Conservation (phyloP, 208 protist species). For the Herpetomonas samuelpessoai region DNA sequence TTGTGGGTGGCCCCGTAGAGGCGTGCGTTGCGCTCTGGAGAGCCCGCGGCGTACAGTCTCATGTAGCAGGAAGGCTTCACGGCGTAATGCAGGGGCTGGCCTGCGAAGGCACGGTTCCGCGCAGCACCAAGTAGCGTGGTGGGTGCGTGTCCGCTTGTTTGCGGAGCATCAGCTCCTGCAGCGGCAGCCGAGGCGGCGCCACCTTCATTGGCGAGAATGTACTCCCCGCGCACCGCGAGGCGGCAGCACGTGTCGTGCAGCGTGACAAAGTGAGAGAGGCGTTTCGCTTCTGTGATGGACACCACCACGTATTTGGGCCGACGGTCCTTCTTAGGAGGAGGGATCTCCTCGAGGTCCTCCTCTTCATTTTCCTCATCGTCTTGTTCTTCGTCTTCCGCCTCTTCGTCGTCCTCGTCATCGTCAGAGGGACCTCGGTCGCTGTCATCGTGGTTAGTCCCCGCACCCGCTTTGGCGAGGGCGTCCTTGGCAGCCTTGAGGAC, state of each 20-base stretch:
- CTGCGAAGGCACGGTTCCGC: slow-evolving; percentile 71
- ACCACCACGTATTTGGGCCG: slow-evolving; percentile 81
- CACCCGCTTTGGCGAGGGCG: slow-evolving; percentile 27
- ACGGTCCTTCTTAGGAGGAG: slow-evolving; percentile 26
- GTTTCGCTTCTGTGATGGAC: slow-evolving; percentile 64
- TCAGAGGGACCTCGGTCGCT: slow-evolving; percentile 28
- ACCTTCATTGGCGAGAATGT: slow-evolving; percentile 26
- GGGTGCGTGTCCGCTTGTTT: too few species aligned
- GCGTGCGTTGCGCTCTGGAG: slow-evolving; percentile 40
- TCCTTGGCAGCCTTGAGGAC: slow-evolving; percentile 41
- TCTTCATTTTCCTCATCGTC: slow-evolving; percentile 51
- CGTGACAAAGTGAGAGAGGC: slow-evolving; percentile 84
- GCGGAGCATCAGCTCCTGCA: neutral
- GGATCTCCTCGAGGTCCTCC: slow-evolving; percentile 36
- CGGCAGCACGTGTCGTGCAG: slow-evolving; percentile 73
- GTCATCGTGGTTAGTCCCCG: slow-evolving; percentile 15
- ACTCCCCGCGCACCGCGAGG: slow-evolving; percentile 75
- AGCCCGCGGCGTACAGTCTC: slow-evolving; percentile 43
- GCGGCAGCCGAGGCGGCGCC: neutral
- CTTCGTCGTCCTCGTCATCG: slow-evolving; percentile 48
- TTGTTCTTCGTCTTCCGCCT: slow-evolving; percentile 50
- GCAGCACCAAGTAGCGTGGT: slow-evolving; percentile 21
- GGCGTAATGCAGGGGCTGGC: slow-evolving; percentile 72
- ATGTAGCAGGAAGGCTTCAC: slow-evolving; percentile 84
- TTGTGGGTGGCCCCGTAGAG: slow-evolving; percentile 87